Evolutionary conservation across 306 rosid species (phyloP).

Genomic region (Vicia sativa): DNA sequence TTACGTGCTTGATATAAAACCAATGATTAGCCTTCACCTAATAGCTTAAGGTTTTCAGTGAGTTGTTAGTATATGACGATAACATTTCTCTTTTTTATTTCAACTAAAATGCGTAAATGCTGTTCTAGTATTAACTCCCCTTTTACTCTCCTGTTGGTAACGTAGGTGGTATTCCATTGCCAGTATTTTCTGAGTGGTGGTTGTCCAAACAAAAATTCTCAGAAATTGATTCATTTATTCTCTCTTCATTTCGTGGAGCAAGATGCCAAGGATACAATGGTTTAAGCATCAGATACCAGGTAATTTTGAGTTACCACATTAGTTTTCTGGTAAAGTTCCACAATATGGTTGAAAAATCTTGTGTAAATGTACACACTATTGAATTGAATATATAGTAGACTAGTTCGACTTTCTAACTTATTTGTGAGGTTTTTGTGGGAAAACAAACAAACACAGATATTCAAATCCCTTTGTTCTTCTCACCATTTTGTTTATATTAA

Average conservation of each 20-base stretch:
- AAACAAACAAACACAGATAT: conserved; percentile 5
- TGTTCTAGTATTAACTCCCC: conserved; percentile 18
- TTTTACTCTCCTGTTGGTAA: conserved; percentile 30
- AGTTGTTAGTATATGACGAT: not conserved
- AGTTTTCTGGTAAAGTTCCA: not conserved
- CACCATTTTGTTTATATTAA: not conserved
- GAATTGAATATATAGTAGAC: conserved; percentile 26
- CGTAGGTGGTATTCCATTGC: conserved; percentile 88
- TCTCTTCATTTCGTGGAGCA: conserved; percentile 75
- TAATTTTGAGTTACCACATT: conserved; percentile 39
- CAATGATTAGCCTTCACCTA: not conserved
- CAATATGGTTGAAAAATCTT: conserved; percentile 17
- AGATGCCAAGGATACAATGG: conserved; percentile 76
- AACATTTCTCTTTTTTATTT: conserved; percentile 17
- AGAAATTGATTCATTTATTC: conserved; percentile 76
- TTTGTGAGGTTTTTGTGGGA: conserved; percentile 6
- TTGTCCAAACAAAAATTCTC: conserved; percentile 77
- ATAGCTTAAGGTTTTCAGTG: not conserved
- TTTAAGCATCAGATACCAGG: conserved; percentile 93
- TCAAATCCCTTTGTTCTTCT: conserved; percentile 5
- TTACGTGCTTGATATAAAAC: too few relatives aligned
- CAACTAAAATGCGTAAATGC: conserved; percentile 24
- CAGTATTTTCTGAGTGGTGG: conserved; percentile 98
- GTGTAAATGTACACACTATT: conserved; percentile 15
- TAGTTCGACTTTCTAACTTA: conserved; percentile 14